Evolutionary conservation across 2,329 filamentous ascomycete genomes (phyloP).

Genomic region (Fusarium sp.): DNA sequence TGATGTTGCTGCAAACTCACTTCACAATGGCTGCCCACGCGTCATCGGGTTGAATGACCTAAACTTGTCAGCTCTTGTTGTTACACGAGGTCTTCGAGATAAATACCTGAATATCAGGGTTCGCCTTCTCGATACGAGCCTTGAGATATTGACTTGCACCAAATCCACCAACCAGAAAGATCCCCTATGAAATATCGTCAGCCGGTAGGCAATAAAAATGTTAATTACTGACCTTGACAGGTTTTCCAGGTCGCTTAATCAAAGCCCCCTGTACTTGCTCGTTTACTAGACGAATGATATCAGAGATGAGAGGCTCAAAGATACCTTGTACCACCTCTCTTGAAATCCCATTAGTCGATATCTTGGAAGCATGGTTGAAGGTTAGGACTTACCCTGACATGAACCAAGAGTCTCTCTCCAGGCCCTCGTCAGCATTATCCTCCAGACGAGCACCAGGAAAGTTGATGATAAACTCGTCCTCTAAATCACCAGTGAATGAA

Average conservation of each 20-base stretch:
- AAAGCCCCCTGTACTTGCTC: constrained; percentile 28
- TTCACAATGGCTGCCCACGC: constrained; percentile 43
- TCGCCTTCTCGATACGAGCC: constrained; percentile 38
- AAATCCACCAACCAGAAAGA: constrained; percentile 54
- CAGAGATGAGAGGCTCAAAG: constrained; percentile 35
- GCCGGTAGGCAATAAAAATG: background rate
- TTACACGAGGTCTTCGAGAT: background rate
- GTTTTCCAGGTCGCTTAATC: constrained; percentile 6
- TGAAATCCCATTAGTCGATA: background rate
- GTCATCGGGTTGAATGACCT: constrained; percentile 44
- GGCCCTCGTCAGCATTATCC: background rate
- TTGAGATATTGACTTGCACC: constrained; percentile 52
- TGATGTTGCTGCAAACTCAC: background rate
- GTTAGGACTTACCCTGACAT: background rate
- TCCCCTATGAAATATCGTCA: constrained; percentile 18
- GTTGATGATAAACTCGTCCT: background rate
- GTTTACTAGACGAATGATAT: constrained; percentile 32
- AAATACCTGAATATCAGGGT: constrained; percentile 39
- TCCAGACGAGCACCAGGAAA: background rate
- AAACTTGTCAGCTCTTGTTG: background rate
- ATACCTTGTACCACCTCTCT: constrained; percentile 6
- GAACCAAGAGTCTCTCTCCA: background rate
- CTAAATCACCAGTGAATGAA: background rate
- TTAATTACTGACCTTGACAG: constrained; percentile 13
- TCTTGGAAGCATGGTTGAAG: accelerated